Conservation (phyloP, 2,329 filamentous ascomycete genomes). For the Truncatella angustata region DNA sequence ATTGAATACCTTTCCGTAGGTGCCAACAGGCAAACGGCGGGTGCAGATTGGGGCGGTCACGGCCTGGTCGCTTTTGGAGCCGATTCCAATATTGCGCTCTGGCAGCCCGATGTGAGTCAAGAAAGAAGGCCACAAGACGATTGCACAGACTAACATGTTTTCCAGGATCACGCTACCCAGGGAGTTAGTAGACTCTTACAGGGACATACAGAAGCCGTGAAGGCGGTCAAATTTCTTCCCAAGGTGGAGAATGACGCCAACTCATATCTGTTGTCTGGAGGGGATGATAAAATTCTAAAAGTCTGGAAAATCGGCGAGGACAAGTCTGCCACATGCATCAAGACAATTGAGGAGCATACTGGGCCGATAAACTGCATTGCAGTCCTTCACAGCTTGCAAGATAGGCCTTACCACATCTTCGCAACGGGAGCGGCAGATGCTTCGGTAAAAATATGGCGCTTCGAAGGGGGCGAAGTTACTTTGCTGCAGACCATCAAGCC, state of each 20-base stretch:
- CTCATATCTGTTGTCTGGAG: constrained; percentile 71
- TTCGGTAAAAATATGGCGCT: constrained; percentile 67
- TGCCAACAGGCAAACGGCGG: constrained; percentile 84
- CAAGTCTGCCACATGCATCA: constrained; percentile 38
- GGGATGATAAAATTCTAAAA: constrained; percentile 74
- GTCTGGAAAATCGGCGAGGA: constrained; percentile 58
- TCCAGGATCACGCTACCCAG: constrained; percentile 33
- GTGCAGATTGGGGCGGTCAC: constrained; percentile 80
- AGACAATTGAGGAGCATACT: constrained; percentile 65
- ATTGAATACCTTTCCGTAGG: constrained; percentile 68
- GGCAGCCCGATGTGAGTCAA: constrained; percentile 70
- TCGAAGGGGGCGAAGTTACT: constrained; percentile 48
- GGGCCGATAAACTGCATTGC: constrained; percentile 72
- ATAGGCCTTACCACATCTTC: constrained; percentile 42
- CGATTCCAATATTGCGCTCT: constrained; percentile 84
- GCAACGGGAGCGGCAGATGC: constrained; percentile 82
- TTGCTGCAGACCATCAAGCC: constrained; percentile 70
- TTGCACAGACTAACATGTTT: constrained; percentile 9
- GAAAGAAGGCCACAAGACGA: not conserved
- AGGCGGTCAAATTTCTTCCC: constrained; percentile 77
- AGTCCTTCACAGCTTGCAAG: constrained; percentile 30
- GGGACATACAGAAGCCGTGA: constrained; percentile 78
- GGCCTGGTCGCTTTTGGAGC: constrained; percentile 85
- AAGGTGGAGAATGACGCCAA: constrained; percentile 39
- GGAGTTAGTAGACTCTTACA: constrained; percentile 68